phyloP scores from a whole-genome alignment of 805 yeast genomes.

The Wickerhamomyces rabaulensis region DNA sequence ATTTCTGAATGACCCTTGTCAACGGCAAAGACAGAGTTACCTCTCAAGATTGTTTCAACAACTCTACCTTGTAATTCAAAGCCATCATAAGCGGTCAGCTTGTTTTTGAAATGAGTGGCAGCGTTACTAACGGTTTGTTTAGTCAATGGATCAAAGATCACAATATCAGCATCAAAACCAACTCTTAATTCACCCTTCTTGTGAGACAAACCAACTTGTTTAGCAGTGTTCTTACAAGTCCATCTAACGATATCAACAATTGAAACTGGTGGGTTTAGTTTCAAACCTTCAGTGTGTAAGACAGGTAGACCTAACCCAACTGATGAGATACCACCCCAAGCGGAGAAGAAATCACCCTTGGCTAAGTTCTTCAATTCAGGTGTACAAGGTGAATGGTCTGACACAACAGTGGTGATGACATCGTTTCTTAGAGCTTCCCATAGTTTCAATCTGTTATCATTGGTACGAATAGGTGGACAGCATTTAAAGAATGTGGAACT shows the following conservation, averaged over 20 bases:
- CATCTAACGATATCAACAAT: constrained; percentile 65
- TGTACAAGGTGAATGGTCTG: constrained; percentile 95
- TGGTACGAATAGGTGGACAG: constrained; percentile 89
- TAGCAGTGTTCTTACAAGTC: constrained; percentile 81
- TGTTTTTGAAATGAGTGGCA: constrained; percentile 71
- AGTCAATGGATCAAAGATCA: constrained; percentile 66
- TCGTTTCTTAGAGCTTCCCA: constrained; percentile 74
- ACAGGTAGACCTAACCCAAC: constrained; percentile 88
- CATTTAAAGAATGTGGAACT: constrained; percentile 85
- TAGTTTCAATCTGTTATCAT: constrained; percentile 60
- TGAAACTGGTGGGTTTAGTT: constrained; percentile 44
- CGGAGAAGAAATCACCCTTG: constrained; percentile 81
- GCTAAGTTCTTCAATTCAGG: constrained; percentile 81
- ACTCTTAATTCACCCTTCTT: constrained; percentile 65
- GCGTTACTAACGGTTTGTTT: constrained; percentile 46
- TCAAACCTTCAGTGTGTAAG: constrained; percentile 67
- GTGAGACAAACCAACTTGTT: constrained; percentile 73
- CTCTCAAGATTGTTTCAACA: constrained; percentile 74
- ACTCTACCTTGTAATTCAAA: constrained; percentile 65
- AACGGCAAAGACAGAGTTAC: constrained; percentile 58
- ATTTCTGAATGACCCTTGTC: constrained; percentile 45
- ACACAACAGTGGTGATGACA: constrained; percentile 77
- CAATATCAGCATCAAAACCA: constrained; percentile 88
- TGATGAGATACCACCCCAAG: constrained; percentile 96
- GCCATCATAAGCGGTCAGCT: constrained; percentile 84